These are phyloP conservation scores for Neoconidiobolus thromboides DNA, from an alignment of 371 early-diverging fungal genomes.

Conservation along the genomic window DNA sequence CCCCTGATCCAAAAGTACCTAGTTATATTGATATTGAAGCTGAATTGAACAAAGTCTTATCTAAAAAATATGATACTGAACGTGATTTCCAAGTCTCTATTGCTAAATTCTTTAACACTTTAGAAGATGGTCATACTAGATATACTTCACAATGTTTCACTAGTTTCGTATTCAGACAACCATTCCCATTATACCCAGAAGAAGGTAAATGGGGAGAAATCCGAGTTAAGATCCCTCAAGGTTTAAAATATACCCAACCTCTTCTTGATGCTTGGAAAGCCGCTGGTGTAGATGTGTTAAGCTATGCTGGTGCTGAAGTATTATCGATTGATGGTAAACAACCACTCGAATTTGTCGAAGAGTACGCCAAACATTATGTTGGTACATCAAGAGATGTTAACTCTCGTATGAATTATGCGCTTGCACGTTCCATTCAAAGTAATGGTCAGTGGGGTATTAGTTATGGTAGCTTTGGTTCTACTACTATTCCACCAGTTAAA, in stretches of 20 bases:
- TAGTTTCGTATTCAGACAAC: conserved; percentile 1
- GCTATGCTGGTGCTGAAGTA: conserved; percentile 1
- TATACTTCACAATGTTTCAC: not conserved
- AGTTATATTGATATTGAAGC: not conserved
- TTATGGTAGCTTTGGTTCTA: conserved; percentile 2
- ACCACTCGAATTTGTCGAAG: not conserved
- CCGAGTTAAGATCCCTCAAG: not conserved
- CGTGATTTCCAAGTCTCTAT: not conserved
- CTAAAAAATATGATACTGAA: not conserved
- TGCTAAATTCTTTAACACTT: not conserved
- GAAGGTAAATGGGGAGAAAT: not conserved
- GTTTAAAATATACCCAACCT: not conserved
- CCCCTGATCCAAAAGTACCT: not conserved
- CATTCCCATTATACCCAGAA: not conserved
- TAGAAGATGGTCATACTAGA: conserved; percentile 3
- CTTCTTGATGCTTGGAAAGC: not conserved
- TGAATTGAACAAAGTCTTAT: not conserved
- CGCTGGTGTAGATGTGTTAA: not conserved
- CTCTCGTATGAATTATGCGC: not conserved
- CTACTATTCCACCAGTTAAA: not conserved
- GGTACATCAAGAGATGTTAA: conserved; percentile 2
- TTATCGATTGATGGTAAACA: not conserved
- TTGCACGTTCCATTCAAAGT: not conserved
- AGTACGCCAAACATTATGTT: not conserved
- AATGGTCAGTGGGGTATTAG: not conserved